A percentile compares a stretch with the other conserved stretches of the same genome.
Evolutionary conservation across 345 rosid species (phyloP).

Genomic region (Hibiscus mutabilis): DNA sequence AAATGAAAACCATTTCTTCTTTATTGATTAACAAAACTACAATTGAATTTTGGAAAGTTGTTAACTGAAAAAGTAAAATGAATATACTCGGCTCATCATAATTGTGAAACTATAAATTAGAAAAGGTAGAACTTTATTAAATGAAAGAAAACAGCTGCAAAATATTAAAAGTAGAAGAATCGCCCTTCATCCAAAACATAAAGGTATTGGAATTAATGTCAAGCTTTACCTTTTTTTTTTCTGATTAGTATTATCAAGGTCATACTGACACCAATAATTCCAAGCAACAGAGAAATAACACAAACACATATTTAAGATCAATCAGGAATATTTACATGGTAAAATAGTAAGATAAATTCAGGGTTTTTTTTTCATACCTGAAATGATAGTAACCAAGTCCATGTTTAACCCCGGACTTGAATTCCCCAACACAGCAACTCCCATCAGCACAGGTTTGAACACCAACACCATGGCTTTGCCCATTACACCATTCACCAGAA

Average conservation of each 20-base stretch:
- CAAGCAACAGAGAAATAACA: not conserved
- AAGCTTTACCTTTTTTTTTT: not conserved
- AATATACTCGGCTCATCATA: not conserved
- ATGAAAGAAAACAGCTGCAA: not conserved
- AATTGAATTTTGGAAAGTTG: not conserved
- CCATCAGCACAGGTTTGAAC: constrained; percentile 84
- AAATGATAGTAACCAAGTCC: constrained; percentile 90
- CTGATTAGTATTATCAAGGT: not conserved
- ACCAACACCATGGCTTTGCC: constrained; percentile 92
- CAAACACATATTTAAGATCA: not conserved
- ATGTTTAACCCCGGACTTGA: constrained; percentile 86
- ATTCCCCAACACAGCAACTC: constrained; percentile 72
- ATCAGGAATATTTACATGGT: not conserved
- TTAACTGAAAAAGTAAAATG: not conserved
- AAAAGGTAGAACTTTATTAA: not conserved
- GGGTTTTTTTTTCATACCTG: constrained; percentile 37
- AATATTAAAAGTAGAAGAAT: not conserved
- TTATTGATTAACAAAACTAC: not conserved
- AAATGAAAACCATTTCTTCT: constrained; percentile 1
- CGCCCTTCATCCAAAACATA: no score
- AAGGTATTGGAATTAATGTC: not conserved
- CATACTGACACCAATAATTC: not conserved
- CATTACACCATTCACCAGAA: constrained; percentile 88
- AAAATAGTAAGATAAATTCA: not conserved
- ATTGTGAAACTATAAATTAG: not conserved